These are phyloP conservation scores for Pythium plurisporium DNA, from an alignment of 352 stramenopile species.

Conservation along the genomic window DNA sequence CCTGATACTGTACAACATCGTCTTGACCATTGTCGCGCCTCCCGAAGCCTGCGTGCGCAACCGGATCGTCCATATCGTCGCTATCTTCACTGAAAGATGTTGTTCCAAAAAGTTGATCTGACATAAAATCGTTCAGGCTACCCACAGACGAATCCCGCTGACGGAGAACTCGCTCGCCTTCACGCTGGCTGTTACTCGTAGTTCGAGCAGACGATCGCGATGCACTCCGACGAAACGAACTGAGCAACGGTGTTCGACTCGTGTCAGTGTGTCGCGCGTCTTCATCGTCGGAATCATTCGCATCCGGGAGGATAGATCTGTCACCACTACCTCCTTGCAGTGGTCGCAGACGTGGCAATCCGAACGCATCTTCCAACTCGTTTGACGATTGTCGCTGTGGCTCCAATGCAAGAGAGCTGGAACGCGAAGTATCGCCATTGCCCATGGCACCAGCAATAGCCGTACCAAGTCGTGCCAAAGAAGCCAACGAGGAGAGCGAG, in stretches of 20 bases:
- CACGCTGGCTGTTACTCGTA: background rate
- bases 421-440: background rate
- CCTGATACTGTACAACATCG: constrained; percentile 13
- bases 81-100: constrained; percentile 42
- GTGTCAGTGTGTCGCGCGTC: constrained; percentile 28
- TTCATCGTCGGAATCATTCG: constrained; percentile 24
- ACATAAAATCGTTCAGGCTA: constrained; percentile 48
- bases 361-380: constrained; percentile 41
- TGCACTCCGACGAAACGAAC: constrained; percentile 35
- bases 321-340: constrained; percentile 20
- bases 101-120: constrained; percentile 65
- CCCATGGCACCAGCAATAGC: constrained; percentile 27
- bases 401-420: constrained; percentile 2
- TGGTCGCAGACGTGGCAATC: constrained; percentile 27
- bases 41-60: background rate
- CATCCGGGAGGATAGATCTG: constrained; percentile 29
- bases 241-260: constrained; percentile 54
- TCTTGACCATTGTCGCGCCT: constrained; percentile 2
- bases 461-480: constrained; percentile 16
- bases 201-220: background rate
- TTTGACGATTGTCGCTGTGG: background rate
- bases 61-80: constrained; percentile 18
- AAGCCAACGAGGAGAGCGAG: constrained; percentile 62
- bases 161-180: background rate
- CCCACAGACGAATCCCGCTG: constrained; percentile 28